Evolutionary conservation across 2,329 filamentous ascomycete genomes (phyloP), one percentile per base, ranked within the genome.

Genomic region (Bipolaris bicolor): DNA sequence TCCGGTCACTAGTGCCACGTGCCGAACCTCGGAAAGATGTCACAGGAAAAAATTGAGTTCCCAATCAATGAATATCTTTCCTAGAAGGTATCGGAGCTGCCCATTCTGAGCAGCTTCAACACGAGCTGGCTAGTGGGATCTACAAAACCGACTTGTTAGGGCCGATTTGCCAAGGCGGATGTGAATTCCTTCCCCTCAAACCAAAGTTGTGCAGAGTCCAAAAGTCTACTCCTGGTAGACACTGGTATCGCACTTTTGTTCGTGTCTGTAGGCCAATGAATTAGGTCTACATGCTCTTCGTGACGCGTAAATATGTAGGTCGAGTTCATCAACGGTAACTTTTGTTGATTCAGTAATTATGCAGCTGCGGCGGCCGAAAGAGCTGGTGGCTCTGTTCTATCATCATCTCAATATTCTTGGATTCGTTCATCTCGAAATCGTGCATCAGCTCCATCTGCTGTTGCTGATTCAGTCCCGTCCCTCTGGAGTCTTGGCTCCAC

Each of bases 361-460:
- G 68, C 22, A 71, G 37, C 22, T 69, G 64, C 1, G 70, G 70
- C 4, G 69, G 73, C 13, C 65, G 64, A 55, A 76, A 77, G 3
- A 78, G 60, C 53, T 74, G 70, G 52, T 77, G 74, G 55, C 74
- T 77, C 34, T 77, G 74, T 53, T 77, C 67, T 24, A 78, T 77
- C 75, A 78, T 78, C 41, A 69, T 67, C 55, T 78, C 74, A 16
- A 78, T 74, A 58, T 76, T 75, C 50, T 71, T 69, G 1, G 72
- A 73, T 20, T 77, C 76, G 48, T 76, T 76, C 41, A 71, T 90
- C 74, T 95, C 90, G 33, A 96, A 82, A 47, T 88, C 87, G 53
- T 88, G 86, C 89, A 96, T 92, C 36, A 96, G 80, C 78, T 96
- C 90, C 61, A 88, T 78, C 76, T 95, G 91, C 76, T 96, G 91